Conservation (phyloP, 345 rosid species). For the Brassica juncea region DNA sequence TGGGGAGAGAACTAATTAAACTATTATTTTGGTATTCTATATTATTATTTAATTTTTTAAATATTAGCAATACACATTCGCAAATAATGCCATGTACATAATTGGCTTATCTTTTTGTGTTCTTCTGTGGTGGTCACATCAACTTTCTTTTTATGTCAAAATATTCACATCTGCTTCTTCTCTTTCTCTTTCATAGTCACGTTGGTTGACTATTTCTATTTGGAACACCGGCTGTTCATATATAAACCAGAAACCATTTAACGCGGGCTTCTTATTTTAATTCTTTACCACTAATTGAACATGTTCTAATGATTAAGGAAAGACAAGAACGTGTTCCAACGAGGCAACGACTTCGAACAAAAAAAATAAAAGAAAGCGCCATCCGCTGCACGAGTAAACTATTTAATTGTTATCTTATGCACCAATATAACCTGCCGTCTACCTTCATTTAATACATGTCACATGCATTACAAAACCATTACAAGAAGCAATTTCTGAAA, state of each 20-base stretch:
- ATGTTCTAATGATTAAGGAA: neutral
- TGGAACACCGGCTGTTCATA: neutral
- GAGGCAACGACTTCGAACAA: constrained; percentile 1
- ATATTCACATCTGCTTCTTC: neutral
- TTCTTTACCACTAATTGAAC: neutral
- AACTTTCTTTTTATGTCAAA: neutral
- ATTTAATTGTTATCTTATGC: neutral
- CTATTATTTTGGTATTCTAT: neutral
- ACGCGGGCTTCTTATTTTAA: neutral
- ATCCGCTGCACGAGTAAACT: neutral
- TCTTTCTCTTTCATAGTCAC: neutral
- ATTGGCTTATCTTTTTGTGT: neutral
- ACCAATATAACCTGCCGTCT: neutral
- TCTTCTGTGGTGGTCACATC: neutral
- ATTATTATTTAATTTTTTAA: neutral
- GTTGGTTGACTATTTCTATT: neutral
- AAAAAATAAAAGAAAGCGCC: neutral
- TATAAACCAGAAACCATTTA: neutral
- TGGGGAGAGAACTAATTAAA: neutral
- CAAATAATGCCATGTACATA: neutral
- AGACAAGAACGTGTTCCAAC: neutral
- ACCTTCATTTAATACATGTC: neutral
- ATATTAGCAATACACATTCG: neutral
- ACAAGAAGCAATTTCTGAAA: neutral
- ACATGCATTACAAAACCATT: neutral